phyloP scores from a whole-genome alignment of 116 monocot species.

The Trichopus zeylanicus region DNA sequence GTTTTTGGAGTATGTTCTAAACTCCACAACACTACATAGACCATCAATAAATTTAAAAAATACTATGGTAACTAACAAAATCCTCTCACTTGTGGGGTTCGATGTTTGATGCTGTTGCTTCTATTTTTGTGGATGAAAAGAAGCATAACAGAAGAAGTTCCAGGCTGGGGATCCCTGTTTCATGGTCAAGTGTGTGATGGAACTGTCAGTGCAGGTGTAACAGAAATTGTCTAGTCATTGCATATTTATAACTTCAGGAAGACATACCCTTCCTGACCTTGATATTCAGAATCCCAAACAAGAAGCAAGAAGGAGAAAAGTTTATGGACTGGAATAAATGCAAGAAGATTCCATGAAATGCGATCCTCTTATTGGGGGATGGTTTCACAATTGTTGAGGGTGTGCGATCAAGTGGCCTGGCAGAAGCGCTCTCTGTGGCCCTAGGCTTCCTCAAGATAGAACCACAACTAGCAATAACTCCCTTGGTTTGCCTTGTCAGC shows the following conservation, averaged over 20 bases:
- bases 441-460: conserved; percentile 58
- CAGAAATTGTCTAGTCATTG: too few relatives aligned
- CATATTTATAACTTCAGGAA: too few relatives aligned
- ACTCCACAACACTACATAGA: background rate
- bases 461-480: conserved; percentile 43
- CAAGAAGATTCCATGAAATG: conserved; percentile 86
- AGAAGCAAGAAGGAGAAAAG: conserved; percentile 66
- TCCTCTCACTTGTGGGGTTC: too few relatives aligned
- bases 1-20: conserved; percentile 55
- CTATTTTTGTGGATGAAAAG: conserved; percentile 93
- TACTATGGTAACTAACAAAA: background rate
- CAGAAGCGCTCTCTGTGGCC: conserved; percentile 42
- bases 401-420: conserved; percentile 59
- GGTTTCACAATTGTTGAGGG: conserved; percentile 87
- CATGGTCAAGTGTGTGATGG: conserved; percentile 71
- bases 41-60: too few relatives aligned
- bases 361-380: conserved; percentile 73
- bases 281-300: conserved; percentile 76
- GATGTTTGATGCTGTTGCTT: conserved; percentile 40
- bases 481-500: conserved; percentile 57
- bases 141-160: conserved; percentile 61
- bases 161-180: conserved; percentile 87
- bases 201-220: conserved; percentile 91
- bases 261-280: too few relatives aligned
- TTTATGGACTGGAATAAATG: conserved; percentile 98